Conservation (phyloP, 306 rosid genomes). For the Sicyos edulis region DNA sequence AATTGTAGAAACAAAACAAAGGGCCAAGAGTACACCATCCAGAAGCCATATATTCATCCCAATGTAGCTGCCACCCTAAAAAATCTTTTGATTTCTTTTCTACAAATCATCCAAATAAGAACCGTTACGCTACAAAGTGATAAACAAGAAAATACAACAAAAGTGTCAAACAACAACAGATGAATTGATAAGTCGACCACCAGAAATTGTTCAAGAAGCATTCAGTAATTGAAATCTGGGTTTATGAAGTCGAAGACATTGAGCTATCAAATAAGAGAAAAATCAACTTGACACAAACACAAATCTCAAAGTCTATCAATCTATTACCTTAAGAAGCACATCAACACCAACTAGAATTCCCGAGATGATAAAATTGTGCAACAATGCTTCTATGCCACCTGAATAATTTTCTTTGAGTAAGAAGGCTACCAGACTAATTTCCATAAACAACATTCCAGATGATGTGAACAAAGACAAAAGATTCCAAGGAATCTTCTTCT, state of each 20-base stretch:
- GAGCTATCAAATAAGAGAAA: neutral
- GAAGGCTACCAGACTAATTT: slow-evolving; percentile 61
- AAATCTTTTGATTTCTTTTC: neutral
- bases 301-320: slow-evolving; percentile 1
- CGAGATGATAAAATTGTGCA: slow-evolving; percentile 40
- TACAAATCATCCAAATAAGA: neutral
- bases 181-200: neutral
- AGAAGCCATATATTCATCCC: neutral
- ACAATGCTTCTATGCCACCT: slow-evolving; percentile 48
- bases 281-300: neutral
- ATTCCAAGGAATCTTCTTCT: slow-evolving; percentile 60
- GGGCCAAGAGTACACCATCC: neutral
- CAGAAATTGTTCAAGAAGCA: too few relatives aligned
- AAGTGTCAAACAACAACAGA: neutral
- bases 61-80: neutral
- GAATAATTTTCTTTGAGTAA: slow-evolving; percentile 52
- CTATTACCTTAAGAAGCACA: slow-evolving; percentile 57
- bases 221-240: neutral
- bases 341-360: slow-evolving; percentile 57
- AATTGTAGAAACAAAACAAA: too few relatives aligned
- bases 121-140: neutral
- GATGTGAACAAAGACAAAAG: slow-evolving; percentile 50
- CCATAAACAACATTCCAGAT: slow-evolving; percentile 58
- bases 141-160: neutral
- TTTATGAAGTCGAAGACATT: neutral